These are phyloP conservation scores for Zelonia costaricensis DNA, from an alignment of 208 protist species.

Conservation along the genomic window DNA sequence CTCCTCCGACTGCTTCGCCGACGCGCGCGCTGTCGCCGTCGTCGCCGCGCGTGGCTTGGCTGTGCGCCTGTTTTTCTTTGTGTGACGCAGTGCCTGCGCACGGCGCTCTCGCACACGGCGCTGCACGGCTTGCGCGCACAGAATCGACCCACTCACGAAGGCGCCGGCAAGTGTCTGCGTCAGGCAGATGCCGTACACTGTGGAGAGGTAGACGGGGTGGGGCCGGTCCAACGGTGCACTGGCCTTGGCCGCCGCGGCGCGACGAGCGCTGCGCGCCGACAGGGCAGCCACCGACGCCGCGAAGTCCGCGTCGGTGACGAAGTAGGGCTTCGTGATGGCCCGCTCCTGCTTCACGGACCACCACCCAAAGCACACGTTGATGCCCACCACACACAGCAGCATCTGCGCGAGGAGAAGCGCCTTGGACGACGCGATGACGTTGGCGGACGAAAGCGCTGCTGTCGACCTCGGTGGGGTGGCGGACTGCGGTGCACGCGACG, in stretches of 20 bases:
- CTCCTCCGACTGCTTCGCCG: background rate
- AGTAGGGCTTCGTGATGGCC: slow-evolving; percentile 71
- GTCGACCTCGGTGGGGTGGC: no score
- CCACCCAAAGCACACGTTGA: slow-evolving; percentile 81
- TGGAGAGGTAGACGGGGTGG: slow-evolving; percentile 20
- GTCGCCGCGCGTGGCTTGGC: background rate
- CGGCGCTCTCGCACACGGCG: background rate
- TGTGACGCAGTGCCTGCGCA: background rate
- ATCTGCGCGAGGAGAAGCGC: slow-evolving; percentile 48
- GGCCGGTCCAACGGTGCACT: background rate
- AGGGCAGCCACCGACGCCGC: background rate
- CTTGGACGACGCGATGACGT: background rate
- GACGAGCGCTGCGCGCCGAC: background rate
- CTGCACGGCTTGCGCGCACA: slow-evolving; percentile 3
- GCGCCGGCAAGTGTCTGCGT: slow-evolving; percentile 26
- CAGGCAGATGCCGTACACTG: slow-evolving; percentile 29
- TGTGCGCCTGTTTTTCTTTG: background rate
- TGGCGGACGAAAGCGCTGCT: background rate
- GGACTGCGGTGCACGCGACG: no score
- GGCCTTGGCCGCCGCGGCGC: background rate
- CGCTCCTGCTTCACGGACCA: slow-evolving; percentile 90
- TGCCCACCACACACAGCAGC: slow-evolving; percentile 62
- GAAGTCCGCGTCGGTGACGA: background rate
- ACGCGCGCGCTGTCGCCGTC: background rate
- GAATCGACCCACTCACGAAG: slow-evolving; percentile 15